These are phyloP conservation scores for Ramalina peruviana DNA, from an alignment of 495 filamentous ascomycete species.

Conservation along the genomic window DNA sequence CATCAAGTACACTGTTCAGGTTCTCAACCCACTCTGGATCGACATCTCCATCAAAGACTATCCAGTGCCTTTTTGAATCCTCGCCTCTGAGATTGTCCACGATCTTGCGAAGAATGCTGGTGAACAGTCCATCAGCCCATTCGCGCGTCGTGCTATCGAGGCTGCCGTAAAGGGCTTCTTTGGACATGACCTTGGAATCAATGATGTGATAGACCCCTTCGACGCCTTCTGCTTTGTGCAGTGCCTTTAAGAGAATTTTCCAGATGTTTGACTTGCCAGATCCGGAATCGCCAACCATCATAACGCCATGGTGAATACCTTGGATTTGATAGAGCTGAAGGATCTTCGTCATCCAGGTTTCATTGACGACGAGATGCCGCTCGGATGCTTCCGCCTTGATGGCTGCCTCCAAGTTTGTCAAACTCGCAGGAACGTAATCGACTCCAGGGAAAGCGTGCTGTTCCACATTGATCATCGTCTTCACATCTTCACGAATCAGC, in stretches of 20 bases:
- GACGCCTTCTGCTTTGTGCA: conserved; percentile 77
- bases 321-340: conserved; percentile 97
- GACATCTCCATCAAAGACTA: conserved; percentile 97
- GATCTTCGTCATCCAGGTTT: conserved; percentile 92
- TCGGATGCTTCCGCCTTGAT: conserved; percentile 72
- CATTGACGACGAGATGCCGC: conserved; percentile 72
- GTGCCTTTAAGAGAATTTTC: conserved; percentile 83
- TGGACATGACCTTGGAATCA: conserved; percentile 99
- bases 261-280: conserved; percentile 90
- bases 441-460: conserved; percentile 79
- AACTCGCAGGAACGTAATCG: conserved; percentile 77
- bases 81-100: conserved; percentile 97
- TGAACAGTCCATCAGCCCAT: conserved; percentile 98
- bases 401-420: conserved; percentile 62
- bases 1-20: conserved; percentile 95
- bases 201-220: conserved; percentile 96
- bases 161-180: conserved; percentile 89
- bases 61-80: conserved; percentile 94
- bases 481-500: conserved; percentile 79
- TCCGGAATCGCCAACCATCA: conserved; percentile 97
- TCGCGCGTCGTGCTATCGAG: conserved; percentile 93
- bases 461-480: conserved; percentile 76
- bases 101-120: conserved; percentile 92
- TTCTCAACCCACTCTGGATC: conserved; percentile 99
- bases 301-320: conserved; percentile 93